Evolutionary conservation across 2,329 filamentous ascomycete species (phyloP).

Genomic region (Fusarium foetens): DNA sequence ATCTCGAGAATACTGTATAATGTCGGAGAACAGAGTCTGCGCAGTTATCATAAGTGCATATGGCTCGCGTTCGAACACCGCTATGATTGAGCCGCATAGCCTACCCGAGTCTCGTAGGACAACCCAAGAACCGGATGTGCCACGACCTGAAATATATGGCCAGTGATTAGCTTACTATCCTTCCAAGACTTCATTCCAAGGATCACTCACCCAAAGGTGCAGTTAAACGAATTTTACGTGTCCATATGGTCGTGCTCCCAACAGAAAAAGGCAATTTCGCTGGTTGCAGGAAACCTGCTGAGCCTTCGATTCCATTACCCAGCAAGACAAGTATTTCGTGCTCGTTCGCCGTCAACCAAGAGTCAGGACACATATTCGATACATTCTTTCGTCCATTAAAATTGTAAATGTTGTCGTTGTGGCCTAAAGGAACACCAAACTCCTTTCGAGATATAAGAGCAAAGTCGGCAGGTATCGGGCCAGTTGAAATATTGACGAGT

Average conservation of each 20-base stretch:
- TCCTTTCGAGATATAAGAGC: neutral
- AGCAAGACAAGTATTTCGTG: neutral
- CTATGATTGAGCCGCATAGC: neutral
- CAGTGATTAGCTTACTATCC: neutral
- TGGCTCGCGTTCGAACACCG: neutral
- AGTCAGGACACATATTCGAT: neutral
- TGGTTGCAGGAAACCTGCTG: neutral
- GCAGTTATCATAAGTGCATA: neutral
- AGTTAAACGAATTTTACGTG: neutral
- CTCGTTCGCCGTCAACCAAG: neutral
- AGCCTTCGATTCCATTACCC: neutral
- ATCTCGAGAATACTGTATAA: neutral
- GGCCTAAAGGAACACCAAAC: neutral
- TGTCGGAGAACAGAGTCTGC: neutral
- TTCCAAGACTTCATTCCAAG: no score
- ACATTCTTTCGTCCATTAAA: neutral
- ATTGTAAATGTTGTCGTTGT: neutral
- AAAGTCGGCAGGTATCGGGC: neutral
- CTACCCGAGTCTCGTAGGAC: neutral
- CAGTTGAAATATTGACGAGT: neutral
- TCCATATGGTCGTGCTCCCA: neutral
- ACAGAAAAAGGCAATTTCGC: neutral
- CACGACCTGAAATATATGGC: neutral
- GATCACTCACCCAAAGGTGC: neutral
- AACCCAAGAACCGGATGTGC: neutral